These are phyloP conservation scores for Xylariaceae sp. DNA, from an alignment of 2,329 filamentous ascomycete species.

Conservation along the genomic window DNA sequence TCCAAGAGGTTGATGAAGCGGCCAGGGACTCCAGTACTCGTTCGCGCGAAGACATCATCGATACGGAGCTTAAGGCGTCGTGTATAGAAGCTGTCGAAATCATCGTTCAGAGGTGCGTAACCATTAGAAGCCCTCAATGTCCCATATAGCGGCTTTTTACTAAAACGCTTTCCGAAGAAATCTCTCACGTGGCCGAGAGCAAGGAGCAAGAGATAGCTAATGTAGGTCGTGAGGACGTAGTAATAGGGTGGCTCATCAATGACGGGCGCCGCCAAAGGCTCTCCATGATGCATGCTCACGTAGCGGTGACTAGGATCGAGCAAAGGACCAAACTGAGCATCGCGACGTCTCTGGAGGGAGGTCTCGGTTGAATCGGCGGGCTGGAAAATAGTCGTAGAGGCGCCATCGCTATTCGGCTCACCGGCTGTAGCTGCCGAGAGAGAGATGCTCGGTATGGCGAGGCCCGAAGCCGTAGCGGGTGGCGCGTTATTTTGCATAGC, in stretches of 20 bases:
- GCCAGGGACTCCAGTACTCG: slow-evolving; percentile 88
- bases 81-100: slow-evolving; percentile 98
- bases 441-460: slow-evolving; percentile 84
- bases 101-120: slow-evolving; percentile 91
- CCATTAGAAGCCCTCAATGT: slow-evolving; percentile 79
- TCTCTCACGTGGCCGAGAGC: slow-evolving; percentile 92
- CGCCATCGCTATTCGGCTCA: slow-evolving; percentile 65
- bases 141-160: slow-evolving; percentile 72
- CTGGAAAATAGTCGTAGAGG: slow-evolving; percentile 74
- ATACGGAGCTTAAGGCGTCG: slow-evolving; percentile 87
- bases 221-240: slow-evolving; percentile 94
- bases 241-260: slow-evolving; percentile 97
- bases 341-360: slow-evolving; percentile 66
- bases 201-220: slow-evolving; percentile 95
- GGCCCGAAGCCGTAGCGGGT: slow-evolving; percentile 52
- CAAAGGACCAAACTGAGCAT: slow-evolving; percentile 89
- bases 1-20: slow-evolving; percentile 91
- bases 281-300: slow-evolving; percentile 79
- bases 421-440: slow-evolving; percentile 79
- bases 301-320: slow-evolving; percentile 77
- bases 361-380: slow-evolving; percentile 81
- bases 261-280: slow-evolving; percentile 72
- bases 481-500: slow-evolving; percentile 50
- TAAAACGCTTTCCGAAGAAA: slow-evolving; percentile 96
- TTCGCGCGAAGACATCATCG: slow-evolving; percentile 93